Evolutionary conservation across 441 rosid genomes (phyloP).

Genomic region (Pelargonium myrrhifolium): DNA sequence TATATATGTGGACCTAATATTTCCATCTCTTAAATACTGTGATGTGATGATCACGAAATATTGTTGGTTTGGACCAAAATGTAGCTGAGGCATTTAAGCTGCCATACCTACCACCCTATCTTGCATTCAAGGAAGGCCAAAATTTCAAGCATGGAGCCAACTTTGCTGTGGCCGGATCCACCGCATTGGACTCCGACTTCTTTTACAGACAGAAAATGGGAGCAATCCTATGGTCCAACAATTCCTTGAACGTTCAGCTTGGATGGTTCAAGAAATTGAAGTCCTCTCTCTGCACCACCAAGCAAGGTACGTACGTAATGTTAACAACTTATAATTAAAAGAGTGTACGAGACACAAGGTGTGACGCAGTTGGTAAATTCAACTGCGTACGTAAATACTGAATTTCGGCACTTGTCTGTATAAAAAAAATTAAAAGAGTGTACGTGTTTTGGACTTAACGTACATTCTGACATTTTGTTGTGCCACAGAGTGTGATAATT

Average conservation of each 20-base stretch:
- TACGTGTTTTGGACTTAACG: too few relatives aligned
- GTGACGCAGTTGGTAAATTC: too few relatives aligned
- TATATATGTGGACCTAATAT: too few relatives aligned
- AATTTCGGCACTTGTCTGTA: too few relatives aligned
- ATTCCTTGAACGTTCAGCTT: conserved; percentile 49
- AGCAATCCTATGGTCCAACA: conserved; percentile 39
- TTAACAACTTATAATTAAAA: too few relatives aligned
- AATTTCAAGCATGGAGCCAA: conserved; percentile 40
- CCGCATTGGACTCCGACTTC: conserved; percentile 41
- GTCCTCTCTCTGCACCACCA: conserved; percentile 43
- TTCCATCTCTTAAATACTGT: too few relatives aligned
- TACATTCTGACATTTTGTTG: too few relatives aligned
- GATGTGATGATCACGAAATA: too few relatives aligned
- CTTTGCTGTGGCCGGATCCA: conserved; percentile 74
- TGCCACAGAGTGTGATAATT: conserved; percentile 42
- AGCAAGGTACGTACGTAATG: conserved; percentile 43
- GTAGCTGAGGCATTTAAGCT: conserved; percentile 61
- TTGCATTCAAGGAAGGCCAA: conserved; percentile 24
- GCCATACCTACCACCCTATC: conserved; percentile 52
- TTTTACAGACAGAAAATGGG: conserved; percentile 34
- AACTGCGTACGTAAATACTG: too few relatives aligned
- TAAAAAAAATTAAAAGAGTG: too few relatives aligned
- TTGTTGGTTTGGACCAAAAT: conserved; percentile 4
- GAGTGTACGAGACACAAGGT: too few relatives aligned
- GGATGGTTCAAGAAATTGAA: conserved; percentile 61